Percentiles rank a stretch among this genome's conserved stretches.
These are phyloP conservation scores for Penicillium expansum DNA, from an alignment of 2,329 filamentous ascomycete species.

Conservation along the genomic window DNA sequence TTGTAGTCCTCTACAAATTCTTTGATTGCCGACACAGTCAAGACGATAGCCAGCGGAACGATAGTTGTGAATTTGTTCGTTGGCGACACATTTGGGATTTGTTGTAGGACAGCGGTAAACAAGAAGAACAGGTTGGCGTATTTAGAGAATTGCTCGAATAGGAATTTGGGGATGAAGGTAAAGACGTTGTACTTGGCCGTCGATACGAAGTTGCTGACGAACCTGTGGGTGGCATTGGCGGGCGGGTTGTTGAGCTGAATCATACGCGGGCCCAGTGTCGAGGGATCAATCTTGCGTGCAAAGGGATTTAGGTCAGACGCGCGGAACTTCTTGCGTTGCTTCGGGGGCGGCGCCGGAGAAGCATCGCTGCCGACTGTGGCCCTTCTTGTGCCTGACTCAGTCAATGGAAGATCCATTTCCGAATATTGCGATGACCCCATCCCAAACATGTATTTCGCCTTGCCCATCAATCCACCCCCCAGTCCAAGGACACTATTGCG, in stretches of 20 bases:
- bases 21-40: constrained; percentile 92
- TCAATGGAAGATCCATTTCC: constrained; percentile 96
- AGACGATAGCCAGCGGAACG: constrained; percentile 82
- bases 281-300: constrained; percentile 80
- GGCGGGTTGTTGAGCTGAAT: constrained; percentile 97
- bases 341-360: constrained; percentile 43
- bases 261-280: constrained; percentile 83
- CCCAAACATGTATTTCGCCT: constrained; percentile 84
- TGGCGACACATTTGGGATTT: constrained; percentile 91
- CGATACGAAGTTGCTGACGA: constrained; percentile 93
- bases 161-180: constrained; percentile 93
- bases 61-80: constrained; percentile 97
- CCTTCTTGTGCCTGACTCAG: constrained; percentile 64
- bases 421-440: constrained; percentile 80
- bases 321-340: constrained; percentile 60
- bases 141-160: constrained; percentile 98
- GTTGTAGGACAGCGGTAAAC: constrained; percentile 90
- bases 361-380: constrained; percentile 45
- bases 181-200: constrained; percentile 95
- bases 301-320: constrained; percentile 84
- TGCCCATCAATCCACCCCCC: constrained; percentile 82
- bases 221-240: constrained; percentile 84
- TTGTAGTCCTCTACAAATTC: constrained; percentile 93
- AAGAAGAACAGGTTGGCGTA: constrained; percentile 99
- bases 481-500: constrained; percentile 86